A percentile compares a stretch with the other conserved stretches of the same genome.
Conservation (phyloP, 352 stramenopile species). For the Globisporangium spiculum region DNA sequence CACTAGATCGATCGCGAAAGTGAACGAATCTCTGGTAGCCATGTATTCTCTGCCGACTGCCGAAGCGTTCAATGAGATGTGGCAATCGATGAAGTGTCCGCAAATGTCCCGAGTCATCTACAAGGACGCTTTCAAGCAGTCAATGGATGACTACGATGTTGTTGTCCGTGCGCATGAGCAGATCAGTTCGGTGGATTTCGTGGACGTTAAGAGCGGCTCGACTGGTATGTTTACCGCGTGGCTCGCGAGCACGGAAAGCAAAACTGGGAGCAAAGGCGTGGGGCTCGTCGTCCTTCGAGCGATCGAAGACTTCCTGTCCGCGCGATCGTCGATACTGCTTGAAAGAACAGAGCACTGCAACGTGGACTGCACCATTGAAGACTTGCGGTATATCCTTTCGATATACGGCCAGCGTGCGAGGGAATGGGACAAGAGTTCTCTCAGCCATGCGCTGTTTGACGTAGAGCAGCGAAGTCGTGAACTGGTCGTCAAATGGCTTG, state of each 20-base stretch:
- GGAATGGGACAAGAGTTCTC: constrained; percentile 18
- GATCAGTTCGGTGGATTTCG: neutral
- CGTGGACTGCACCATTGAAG: neutral
- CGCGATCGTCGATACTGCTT: neutral
- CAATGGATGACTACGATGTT: neutral
- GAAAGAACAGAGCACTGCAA: neutral
- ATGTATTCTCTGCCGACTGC: constrained; percentile 3
- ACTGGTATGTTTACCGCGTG: constrained; percentile 10
- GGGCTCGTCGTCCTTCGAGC: constrained; percentile 22
- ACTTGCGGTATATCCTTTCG: constrained; percentile 9
- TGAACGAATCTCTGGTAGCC: neutral
- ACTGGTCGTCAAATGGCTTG: constrained; percentile 40
- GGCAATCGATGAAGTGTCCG: neutral
- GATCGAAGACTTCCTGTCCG: constrained; percentile 35
- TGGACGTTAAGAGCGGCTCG: neutral
- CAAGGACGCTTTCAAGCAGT: constrained; percentile 3
- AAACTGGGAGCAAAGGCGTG: neutral
- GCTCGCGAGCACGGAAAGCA: neutral
- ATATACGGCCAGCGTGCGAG: constrained; percentile 7
- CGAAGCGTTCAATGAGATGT: neutral
- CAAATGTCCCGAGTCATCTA: neutral
- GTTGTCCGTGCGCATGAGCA: neutral
- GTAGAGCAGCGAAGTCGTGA: constrained; percentile 40
- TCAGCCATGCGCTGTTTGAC: constrained; percentile 17
- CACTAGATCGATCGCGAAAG: neutral